Base-by-base conservation (phyloP, 306 rosid species). In the Erythrophleum fordii region DNA sequence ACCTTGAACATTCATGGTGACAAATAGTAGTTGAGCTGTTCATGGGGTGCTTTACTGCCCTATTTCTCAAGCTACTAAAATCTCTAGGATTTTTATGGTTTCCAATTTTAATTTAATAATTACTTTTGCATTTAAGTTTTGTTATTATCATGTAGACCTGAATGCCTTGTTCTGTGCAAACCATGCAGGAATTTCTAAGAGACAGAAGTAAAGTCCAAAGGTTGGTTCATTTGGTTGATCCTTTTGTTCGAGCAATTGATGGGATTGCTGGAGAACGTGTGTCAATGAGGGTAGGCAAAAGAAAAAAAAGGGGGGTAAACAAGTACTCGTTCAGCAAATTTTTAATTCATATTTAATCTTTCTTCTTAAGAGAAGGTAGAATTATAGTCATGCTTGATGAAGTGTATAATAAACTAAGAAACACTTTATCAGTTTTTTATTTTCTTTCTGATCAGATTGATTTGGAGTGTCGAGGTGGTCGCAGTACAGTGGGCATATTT, bases 221-320 rank as follows among this genome's bases (percentile, higher is more conserved):
- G 46, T 79, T 95, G 93, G 98, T 91, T 83, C 81, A 91, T 82
- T 68, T 87, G 81, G 87, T 91, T 85, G 97, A 95, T 74, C 98
- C 98, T 45, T n/a, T 90, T 49, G 97, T 95, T 66, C 90, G 97
- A 82, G 91, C 85, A 72, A 20, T 91, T 61, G 97, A 95, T 81
- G 87, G 85, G 78, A 26, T 95, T 72, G 81, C 95, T 58, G 99
- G 99, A 88, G 99, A 95, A 80, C 97, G 97, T 67, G 91, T 95
- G 34, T 95, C 97, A 72, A 95, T 95, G 90, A 89, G 97, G 94
- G 98, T 92, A 81, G 82, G 97, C 62, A 71, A 22, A 78, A 46
- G 39, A 20, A 34, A 34, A 41, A n/a, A 7, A 39, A 1, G 6
- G 12, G 61, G 56, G 51, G 72, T 77, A 75, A 77, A 41, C 42